phyloP scores from a whole-genome alignment of 1,139 yeast genomes.

The Candida dubliniensis region DNA sequence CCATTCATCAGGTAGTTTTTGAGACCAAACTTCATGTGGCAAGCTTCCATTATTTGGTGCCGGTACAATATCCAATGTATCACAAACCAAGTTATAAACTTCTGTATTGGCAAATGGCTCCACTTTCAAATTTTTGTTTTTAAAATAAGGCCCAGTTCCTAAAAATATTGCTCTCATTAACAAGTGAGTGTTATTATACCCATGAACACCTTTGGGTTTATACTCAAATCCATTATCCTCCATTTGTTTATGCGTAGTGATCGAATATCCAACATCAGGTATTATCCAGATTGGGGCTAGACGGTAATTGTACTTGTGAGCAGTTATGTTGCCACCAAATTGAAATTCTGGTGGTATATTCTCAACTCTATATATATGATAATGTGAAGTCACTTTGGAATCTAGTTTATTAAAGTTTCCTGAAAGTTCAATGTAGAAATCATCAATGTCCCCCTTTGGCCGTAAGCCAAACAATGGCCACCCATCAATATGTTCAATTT shows the following conservation, averaged over 20 bases:
- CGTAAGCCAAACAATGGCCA: slow-evolving; percentile 87
- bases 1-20: slow-evolving; percentile 53
- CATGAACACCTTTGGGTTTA: slow-evolving; percentile 76
- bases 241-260: slow-evolving; percentile 65
- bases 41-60: slow-evolving; percentile 61
- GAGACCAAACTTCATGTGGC: slow-evolving; percentile 23
- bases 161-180: slow-evolving; percentile 82
- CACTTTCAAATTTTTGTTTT: slow-evolving; percentile 32
- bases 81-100: slow-evolving; percentile 74
- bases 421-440: slow-evolving; percentile 20
- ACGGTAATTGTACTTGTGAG: slow-evolving; percentile 52
- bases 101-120: slow-evolving; percentile 73
- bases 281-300: slow-evolving; percentile 85
- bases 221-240: slow-evolving; percentile 50
- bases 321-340: slow-evolving; percentile 54
- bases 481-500: slow-evolving; percentile 71
- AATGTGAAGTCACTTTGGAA: slow-evolving; percentile 17
- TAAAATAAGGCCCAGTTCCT: slow-evolving; percentile 79
- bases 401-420: slow-evolving; percentile 25
- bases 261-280: slow-evolving; percentile 77
- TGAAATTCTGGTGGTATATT: slow-evolving; percentile 65
- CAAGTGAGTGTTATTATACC: slow-evolving; percentile 73
- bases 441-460: slow-evolving; percentile 42
- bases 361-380: slow-evolving; percentile 52
- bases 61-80: slow-evolving; percentile 57